These are phyloP conservation scores for Tothia fuscella DNA, from an alignment of 2,329 filamentous ascomycete species.

Conservation along the genomic window DNA sequence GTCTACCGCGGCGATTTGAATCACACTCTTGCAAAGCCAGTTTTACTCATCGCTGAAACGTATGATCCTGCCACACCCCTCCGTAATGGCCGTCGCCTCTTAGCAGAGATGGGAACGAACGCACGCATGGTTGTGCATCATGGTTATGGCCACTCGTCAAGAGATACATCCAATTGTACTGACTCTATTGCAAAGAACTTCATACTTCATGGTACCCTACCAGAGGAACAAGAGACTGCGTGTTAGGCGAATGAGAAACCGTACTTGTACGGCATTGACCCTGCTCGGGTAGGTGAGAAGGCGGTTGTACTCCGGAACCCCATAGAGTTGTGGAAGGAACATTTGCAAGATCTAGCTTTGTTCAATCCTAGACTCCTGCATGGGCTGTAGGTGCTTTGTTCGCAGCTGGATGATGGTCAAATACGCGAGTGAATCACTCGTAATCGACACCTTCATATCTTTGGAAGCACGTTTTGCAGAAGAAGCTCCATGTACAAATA, in stretches of 20 bases:
- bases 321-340: neutral
- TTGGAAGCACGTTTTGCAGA: too few species aligned
- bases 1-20: conserved; percentile 4
- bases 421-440: too few species aligned
- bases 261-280: neutral
- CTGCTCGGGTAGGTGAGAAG: neutral
- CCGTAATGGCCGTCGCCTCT: conserved; percentile 3
- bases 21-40: neutral
- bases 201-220: conserved; percentile 1
- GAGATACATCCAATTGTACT: conserved; percentile 5
- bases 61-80: conserved; percentile 4
- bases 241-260: conserved; percentile 8
- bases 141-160: conserved; percentile 6
- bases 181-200: neutral
- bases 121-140: conserved; percentile 5
- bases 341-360: neutral
- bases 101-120: conserved; percentile 2
- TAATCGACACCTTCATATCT: too few species aligned
- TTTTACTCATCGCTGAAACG: conserved; percentile 1
- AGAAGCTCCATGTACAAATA: too few species aligned
- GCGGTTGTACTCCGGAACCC: neutral
- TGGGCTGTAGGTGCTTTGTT: too few species aligned
- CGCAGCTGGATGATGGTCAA: too few species aligned
- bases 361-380: neutral
- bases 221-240: neutral